Conservation (phyloP, 768 basidiomycete species). For the Coprinopsis cinerea region DNA sequence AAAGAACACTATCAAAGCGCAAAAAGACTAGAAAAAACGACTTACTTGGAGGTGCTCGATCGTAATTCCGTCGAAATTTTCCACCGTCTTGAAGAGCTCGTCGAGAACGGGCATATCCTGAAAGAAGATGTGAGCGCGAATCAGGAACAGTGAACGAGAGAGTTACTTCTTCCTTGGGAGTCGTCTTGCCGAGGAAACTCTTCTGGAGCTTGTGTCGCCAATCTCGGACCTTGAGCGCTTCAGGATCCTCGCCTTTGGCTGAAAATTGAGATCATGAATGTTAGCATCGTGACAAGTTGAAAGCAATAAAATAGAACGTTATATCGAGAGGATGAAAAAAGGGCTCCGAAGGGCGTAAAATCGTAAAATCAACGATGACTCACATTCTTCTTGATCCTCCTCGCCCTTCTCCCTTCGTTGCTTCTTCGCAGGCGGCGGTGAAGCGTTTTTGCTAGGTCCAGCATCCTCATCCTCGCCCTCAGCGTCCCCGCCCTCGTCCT, state of each 20-base stretch:
- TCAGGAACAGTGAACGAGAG: conserved; percentile 3
- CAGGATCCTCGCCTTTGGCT: conserved; percentile 45
- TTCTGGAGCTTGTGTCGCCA: conserved; percentile 94
- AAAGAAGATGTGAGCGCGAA: not conserved
- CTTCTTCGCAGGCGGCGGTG: conserved; percentile 64
- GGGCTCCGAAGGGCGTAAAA: not conserved
- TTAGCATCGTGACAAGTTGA: not conserved
- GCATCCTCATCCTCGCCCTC: conserved; percentile 44
- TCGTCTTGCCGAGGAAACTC: conserved; percentile 67
- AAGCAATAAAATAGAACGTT: not conserved
- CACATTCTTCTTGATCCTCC: conserved; percentile 59
- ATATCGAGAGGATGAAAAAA: not conserved
- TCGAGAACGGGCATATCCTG: conserved; percentile 78
- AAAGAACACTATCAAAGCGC: too few species aligned
- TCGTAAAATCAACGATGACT: conserved; percentile 18
- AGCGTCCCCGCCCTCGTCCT: conserved; percentile 47
- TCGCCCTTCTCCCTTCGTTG: conserved; percentile 54
- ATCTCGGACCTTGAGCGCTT: conserved; percentile 65
- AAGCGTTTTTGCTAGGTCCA: conserved; percentile 47
- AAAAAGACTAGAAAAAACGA: not conserved
- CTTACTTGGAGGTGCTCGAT: conserved; percentile 60
- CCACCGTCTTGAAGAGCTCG: conserved; percentile 68
- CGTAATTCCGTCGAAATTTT: conserved; percentile 70
- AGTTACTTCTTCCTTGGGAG: conserved; percentile 62
- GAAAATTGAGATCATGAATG: not conserved